Evolutionary conservation across 2,329 filamentous ascomycete species (phyloP).

Genomic region (Pseudocercospora vitis): DNA sequence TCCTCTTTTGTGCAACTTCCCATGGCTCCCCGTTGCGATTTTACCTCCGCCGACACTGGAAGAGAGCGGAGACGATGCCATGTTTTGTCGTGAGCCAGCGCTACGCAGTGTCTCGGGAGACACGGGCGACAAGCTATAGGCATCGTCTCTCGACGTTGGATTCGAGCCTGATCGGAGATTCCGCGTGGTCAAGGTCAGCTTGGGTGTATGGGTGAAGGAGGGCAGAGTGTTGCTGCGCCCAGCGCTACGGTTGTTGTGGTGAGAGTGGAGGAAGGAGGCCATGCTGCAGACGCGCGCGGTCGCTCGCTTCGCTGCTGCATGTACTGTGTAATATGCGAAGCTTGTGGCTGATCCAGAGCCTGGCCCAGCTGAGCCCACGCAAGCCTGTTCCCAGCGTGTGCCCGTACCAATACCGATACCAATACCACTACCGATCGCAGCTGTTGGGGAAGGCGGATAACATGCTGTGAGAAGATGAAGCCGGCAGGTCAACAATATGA

Average conservation of each 20-base stretch:
- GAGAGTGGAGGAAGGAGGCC: slow-evolving; percentile 14
- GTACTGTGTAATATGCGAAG: slow-evolving; percentile 10
- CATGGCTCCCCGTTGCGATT: slow-evolving; percentile 23
- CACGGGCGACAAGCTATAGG: slow-evolving; percentile 5
- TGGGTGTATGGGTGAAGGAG: slow-evolving; percentile 14
- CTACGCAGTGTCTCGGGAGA: slow-evolving; percentile 15
- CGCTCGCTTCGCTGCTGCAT: background rate
- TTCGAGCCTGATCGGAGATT: slow-evolving; percentile 18
- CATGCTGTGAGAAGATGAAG: background rate
- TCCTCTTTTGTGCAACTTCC: slow-evolving; percentile 37
- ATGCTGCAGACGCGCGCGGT: slow-evolving; percentile 3
- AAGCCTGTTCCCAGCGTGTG: background rate
- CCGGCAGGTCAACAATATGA: background rate
- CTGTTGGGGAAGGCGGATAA: too few relatives aligned
- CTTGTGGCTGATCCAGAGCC: slow-evolving; percentile 6
- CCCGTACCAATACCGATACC: slow-evolving; percentile 3
- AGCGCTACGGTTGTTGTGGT: slow-evolving; percentile 19
- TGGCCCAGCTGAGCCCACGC: slow-evolving; percentile 8
- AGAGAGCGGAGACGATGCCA: slow-evolving; percentile 11
- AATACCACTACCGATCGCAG: too few relatives aligned
- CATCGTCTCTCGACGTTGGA: slow-evolving; percentile 13
- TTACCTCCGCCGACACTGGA: background rate
- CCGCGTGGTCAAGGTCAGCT: slow-evolving; percentile 20
- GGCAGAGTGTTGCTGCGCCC: slow-evolving; percentile 24
- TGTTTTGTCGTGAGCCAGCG: slow-evolving; percentile 1